Evolutionary conservation across 371 early-diverging fungal species (phyloP).

Genomic region (Massospora cicadina): DNA sequence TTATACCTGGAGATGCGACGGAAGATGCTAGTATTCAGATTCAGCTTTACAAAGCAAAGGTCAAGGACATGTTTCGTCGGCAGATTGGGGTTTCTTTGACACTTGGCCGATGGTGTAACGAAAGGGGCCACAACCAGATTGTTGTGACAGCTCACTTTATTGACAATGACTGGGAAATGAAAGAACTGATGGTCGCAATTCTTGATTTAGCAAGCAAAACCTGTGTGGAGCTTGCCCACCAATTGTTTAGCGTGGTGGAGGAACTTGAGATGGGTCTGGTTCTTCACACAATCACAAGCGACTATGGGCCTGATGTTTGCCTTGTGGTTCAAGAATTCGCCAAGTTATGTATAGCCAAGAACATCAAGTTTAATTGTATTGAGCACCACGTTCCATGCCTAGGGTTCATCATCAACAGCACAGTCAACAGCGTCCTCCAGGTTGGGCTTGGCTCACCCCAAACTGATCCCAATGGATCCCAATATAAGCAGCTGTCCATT

Average conservation of each 20-base stretch:
- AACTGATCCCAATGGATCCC: neutral
- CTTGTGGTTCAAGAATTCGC: neutral
- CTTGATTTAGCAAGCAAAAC: neutral
- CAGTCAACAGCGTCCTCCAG: neutral
- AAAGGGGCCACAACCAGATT: neutral
- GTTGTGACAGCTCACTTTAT: neutral
- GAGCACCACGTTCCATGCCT: neutral
- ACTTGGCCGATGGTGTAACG: neutral
- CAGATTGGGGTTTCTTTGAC: neutral
- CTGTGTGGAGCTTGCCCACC: neutral
- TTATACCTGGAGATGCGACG: neutral
- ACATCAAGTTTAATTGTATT: neutral
- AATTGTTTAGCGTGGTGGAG: neutral
- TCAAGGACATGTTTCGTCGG: neutral
- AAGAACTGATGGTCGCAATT: neutral
- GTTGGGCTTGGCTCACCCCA: neutral
- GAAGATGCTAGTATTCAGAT: neutral
- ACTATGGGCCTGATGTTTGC: neutral
- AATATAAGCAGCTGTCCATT: neutral
- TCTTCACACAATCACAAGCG: neutral
- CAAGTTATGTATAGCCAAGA: neutral
- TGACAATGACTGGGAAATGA: neutral
- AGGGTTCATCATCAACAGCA: neutral
- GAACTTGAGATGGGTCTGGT: neutral
- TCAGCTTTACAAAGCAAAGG: neutral